Conservation (phyloP, 164 flowering plant genomes). For the Berberis thunbergii region DNA sequence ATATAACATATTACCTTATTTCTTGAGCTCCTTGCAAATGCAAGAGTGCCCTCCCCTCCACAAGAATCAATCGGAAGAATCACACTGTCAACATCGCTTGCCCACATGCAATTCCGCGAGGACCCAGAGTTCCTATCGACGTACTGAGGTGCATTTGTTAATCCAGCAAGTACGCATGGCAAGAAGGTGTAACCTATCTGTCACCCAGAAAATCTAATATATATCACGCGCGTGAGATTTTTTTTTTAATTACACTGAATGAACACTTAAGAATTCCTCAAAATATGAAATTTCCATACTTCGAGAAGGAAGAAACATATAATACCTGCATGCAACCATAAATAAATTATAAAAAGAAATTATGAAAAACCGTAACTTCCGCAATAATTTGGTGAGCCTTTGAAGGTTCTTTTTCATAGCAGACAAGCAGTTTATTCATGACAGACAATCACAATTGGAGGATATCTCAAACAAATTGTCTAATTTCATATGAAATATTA, state of each 20-base stretch:
- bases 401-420: too few species aligned
- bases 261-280: not conserved
- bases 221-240: not conserved
- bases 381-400: too few species aligned
- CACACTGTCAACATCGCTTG: slow-evolving; percentile 71
- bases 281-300: not conserved
- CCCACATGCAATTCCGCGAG: slow-evolving; percentile 33
- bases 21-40: slow-evolving; percentile 49
- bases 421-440: too few species aligned
- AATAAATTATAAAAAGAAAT: too few species aligned
- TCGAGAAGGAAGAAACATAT: too few species aligned
- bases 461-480: too few species aligned
- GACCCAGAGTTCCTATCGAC: slow-evolving; percentile 21
- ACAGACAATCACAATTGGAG: too few species aligned
- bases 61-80: slow-evolving; percentile 68
- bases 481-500: too few species aligned
- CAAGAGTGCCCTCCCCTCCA: slow-evolving; percentile 76
- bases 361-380: too few species aligned
- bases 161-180: slow-evolving; percentile 88
- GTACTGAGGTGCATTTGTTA: slow-evolving; percentile 78
- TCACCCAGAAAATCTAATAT: slow-evolving; percentile 4
- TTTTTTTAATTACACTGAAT: not conserved
- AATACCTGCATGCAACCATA: too few species aligned
- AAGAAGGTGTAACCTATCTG: slow-evolving; percentile 86
- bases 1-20: slow-evolving; percentile 31